Evolutionary conservation across 2,329 filamentous ascomycete species (phyloP).

Genomic region (Ciborinia camelliae): DNA sequence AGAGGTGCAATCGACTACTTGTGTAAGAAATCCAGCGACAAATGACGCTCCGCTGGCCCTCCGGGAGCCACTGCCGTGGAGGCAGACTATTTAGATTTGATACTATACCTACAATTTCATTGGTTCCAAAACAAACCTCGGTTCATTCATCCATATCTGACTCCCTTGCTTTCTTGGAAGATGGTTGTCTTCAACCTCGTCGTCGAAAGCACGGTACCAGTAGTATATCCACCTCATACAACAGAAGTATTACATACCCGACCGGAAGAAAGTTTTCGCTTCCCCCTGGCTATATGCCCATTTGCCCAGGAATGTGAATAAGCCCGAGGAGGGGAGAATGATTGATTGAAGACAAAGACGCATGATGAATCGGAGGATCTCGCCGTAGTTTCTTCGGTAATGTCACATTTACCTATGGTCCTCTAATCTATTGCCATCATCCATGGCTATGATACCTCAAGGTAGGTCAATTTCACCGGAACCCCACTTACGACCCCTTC

Average conservation of each 20-base stretch:
- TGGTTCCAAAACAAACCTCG: neutral
- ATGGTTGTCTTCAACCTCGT: neutral
- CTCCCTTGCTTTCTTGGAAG: neutral
- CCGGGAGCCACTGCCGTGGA: too few species aligned
- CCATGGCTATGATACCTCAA: constrained; percentile 15
- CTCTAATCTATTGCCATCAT: neutral
- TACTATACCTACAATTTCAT: neutral
- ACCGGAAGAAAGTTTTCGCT: constrained; percentile 12
- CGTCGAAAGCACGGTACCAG: neutral
- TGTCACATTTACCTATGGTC: too few species aligned
- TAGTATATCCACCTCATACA: neutral
- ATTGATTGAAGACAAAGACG: neutral
- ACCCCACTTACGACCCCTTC: constrained; percentile 12
- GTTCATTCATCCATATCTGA: neutral
- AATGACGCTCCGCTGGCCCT: too few species aligned
- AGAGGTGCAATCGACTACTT: neutral
- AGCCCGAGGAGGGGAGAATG: neutral
- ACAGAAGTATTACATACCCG: too few species aligned
- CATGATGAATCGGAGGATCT: constrained; percentile 11
- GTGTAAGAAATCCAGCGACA: neutral
- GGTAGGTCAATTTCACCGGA: constrained; percentile 12
- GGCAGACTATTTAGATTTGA: too few species aligned
- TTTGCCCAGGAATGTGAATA: neutral
- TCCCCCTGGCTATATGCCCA: constrained; percentile 1
- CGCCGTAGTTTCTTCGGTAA: constrained; percentile 18